These are phyloP conservation scores for Pythium brachiatum DNA, from an alignment of 352 stramenopile species.

Conservation along the genomic window DNA sequence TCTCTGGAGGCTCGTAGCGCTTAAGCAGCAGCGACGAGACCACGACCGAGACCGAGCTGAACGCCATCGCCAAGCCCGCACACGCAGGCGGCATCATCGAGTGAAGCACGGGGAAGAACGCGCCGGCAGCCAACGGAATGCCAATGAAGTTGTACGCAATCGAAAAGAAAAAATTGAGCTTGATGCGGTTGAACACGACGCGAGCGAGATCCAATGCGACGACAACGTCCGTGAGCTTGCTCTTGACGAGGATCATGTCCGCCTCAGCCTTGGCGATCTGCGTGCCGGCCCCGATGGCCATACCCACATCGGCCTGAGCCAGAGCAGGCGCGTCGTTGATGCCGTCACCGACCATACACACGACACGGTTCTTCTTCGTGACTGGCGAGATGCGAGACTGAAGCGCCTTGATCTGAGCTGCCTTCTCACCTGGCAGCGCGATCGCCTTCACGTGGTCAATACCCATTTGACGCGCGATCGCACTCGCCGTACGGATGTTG, in stretches of 20 bases:
- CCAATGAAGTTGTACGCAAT: constrained; percentile 85
- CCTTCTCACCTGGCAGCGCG: constrained; percentile 93
- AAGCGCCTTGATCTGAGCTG: constrained; percentile 87
- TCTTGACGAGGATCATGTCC: constrained; percentile 90
- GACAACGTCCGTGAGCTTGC: constrained; percentile 78
- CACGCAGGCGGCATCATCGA: constrained; percentile 82
- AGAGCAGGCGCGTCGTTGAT: constrained; percentile 96
- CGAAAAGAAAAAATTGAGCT: constrained; percentile 87
- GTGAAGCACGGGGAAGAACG: constrained; percentile 85
- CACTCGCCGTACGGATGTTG: constrained; percentile 89
- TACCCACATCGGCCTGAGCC: constrained; percentile 89
- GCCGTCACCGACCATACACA: constrained; percentile 93
- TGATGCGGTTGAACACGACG: constrained; percentile 80
- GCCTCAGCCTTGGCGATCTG: constrained; percentile 86
- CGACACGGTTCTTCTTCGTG: constrained; percentile 77
- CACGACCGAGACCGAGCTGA: constrained; percentile 87
- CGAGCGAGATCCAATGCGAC: constrained; percentile 79
- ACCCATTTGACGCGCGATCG: constrained; percentile 87
- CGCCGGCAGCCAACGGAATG: constrained; percentile 80
- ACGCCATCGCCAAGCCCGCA: constrained; percentile 84
- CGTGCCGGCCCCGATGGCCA: constrained; percentile 91
- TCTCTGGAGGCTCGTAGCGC: constrained; percentile 52
- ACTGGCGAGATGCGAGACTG: constrained; percentile 65
- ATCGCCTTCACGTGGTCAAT: constrained; percentile 87
- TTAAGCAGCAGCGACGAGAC: constrained; percentile 86